Base-by-base conservation (phyloP, 306 rosid genomes). In the Spatholobus suberectus region DNA sequence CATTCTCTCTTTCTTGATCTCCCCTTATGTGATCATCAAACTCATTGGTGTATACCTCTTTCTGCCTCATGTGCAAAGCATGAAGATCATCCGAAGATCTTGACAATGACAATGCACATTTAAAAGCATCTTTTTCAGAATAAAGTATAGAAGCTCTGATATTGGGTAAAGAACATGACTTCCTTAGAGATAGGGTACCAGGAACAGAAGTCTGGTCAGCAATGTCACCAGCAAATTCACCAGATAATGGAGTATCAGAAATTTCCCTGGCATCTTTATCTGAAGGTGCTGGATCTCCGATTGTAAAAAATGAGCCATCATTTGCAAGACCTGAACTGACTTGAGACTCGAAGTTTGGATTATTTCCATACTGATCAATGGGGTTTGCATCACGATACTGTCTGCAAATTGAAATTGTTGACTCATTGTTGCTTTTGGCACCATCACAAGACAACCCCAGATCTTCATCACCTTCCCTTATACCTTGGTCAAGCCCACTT, bases 61-160 rank as follows among this genome's bases (percentile, higher is more conserved):
- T 85, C 68, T 41, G 63, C 83, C 77, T 79, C 85, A 85, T 66
- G 83, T 81, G 77, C 79, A 87, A 86, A 76, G 77, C 83, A 47
- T 71, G 86, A 32, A 93, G 89, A 85, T 94, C 92, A 61, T 89
- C 90, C 0, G 71, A 91, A 81, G 99, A 96, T 77, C 92, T 96
- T 47, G 97, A 90, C 63, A 40, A 81, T 47, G 83, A 81, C 44
- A 82, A 75, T 26, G 76, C 43, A 55, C 8, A 52, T 66, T 83
- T 82, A 40, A 35, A 49, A 75, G 86, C 83, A 70, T 13, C 15
- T 20, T 26, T 88, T 70, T 41, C 85, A 21, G 83, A 63, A 76
- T 80, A 26, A 76, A 82, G 83, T 7, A 82, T n/a, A 81, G 77
- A 84, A 84, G 80, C 88, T 44, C 71, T 76, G 76, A 90, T 73